These are phyloP conservation scores for Gentiana macrophylla DNA, from an alignment of 257 asterid genomes.

Conservation along the genomic window DNA sequence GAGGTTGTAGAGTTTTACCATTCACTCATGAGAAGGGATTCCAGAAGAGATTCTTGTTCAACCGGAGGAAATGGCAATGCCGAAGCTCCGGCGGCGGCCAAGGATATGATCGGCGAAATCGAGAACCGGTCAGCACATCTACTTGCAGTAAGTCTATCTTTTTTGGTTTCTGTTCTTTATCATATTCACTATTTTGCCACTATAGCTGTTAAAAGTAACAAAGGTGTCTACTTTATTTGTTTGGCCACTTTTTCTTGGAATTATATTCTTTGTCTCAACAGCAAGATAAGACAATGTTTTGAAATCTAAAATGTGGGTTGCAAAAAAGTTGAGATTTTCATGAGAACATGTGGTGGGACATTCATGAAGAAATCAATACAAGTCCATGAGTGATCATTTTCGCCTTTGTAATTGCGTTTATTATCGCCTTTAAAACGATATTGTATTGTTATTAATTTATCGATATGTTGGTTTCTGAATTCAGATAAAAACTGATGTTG, in stretches of 20 bases:
- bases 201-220: slow-evolving; percentile 19
- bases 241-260: slow-evolving; percentile 23
- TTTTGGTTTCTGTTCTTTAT: background rate
- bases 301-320: slow-evolving; percentile 11
- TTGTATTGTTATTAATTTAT: background rate
- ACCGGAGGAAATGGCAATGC: slow-evolving; percentile 26
- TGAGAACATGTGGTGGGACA: background rate
- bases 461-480: slow-evolving; percentile 9
- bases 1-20: slow-evolving; percentile 96
- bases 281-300: slow-evolving; percentile 36
- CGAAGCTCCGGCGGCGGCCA: slow-evolving; percentile 44
- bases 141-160: slow-evolving; percentile 62
- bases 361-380: slow-evolving; percentile 10
- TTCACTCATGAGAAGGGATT: slow-evolving; percentile 84
- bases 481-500: slow-evolving; percentile 94
- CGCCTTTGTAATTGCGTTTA: slow-evolving; percentile 8
- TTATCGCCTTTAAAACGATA: background rate
- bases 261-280: slow-evolving; percentile 13
- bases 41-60: slow-evolving; percentile 55
- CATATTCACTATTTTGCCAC: slow-evolving; percentile 27
- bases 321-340: slow-evolving; percentile 23
- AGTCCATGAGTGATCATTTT: slow-evolving; percentile 28
- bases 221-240: slow-evolving; percentile 20
- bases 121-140: slow-evolving; percentile 95
- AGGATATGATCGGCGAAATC: slow-evolving; percentile 97